Base-by-base conservation (phyloP, 176 grass and related monocot genomes). In the Thinopyrum elongatum region DNA sequence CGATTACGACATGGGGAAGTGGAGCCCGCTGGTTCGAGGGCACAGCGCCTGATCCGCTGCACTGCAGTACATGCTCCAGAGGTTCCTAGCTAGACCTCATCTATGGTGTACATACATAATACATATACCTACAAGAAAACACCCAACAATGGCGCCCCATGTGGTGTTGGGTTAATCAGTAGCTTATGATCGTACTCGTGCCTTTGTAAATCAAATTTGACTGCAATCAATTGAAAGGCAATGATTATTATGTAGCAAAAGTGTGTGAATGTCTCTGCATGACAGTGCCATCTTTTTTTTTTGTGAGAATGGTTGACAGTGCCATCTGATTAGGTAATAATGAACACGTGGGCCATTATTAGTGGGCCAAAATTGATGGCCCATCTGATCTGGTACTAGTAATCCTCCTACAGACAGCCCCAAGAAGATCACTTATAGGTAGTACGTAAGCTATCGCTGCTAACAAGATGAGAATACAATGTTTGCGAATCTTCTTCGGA, bases 1-100 rank as follows among this genome's bases (percentile, higher is more conserved):
- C 70, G 70, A 86, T 41, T 90, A 92, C 79, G 80, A 70, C 69
- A 76, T 65, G 25, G 81, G 27, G 26, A 94, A 28, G 72, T 94
- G 93, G 95, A 94, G 85, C 67, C 86, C 93, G 5, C 11, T 86
- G 63, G 62, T 34, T 34, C 77, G n/a, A 27, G 93, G 89, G 15
- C 69, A 95, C 82, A 90, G 95, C 63, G 92, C 95, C 69, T 97
- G 90, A 91, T 89, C 23, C 15, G 34, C 39, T 14, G 53, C 11
- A 11, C 4, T 83, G 79, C 55, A 65, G 15, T 8, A 26, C 28
- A 28, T 27, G 4, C 17, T 49, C 46, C 47, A 2, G 62, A 70
- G 62, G 35, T 81, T 16, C 76, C 19, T 36, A 41, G 70, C 17
- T 36, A 31, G 60, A 15, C 60, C 44, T 41, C 31, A 15, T 67